Evolutionary conservation across 2,329 filamentous ascomycete genomes (phyloP).

Genomic region (Colletotrichum sp.): DNA sequence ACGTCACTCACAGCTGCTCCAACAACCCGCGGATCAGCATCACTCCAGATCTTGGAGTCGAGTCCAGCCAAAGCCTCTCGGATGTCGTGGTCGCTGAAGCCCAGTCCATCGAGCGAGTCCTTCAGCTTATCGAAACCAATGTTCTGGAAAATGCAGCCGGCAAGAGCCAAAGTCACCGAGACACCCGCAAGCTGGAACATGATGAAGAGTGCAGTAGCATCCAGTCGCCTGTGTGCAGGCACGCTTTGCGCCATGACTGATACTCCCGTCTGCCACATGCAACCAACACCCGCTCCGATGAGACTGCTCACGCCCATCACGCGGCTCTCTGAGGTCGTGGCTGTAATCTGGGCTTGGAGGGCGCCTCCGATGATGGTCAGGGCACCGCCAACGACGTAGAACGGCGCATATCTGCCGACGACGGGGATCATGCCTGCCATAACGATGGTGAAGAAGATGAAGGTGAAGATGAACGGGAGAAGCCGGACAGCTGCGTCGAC

Average conservation of each 20-base stretch:
- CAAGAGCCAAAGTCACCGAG: constrained; percentile 29
- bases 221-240: constrained; percentile 28
- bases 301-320: constrained; percentile 35
- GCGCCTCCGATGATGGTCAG: constrained; percentile 29
- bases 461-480: constrained; percentile 45
- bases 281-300: constrained; percentile 34
- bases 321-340: constrained; percentile 25
- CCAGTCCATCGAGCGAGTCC: constrained; percentile 19
- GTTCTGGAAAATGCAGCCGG: constrained; percentile 35
- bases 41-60: constrained; percentile 26
- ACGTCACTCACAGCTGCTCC: constrained; percentile 26
- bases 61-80: constrained; percentile 31
- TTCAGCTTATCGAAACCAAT: constrained; percentile 28
- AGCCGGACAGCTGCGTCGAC: constrained; percentile 45
- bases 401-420: constrained; percentile 39
- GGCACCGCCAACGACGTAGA: constrained; percentile 32
- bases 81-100: constrained; percentile 27
- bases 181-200: constrained; percentile 36
- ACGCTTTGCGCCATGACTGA: constrained; percentile 25
- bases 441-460: constrained; percentile 38
- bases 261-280: constrained; percentile 33
- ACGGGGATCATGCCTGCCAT: constrained; percentile 41
- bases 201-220: constrained; percentile 36
- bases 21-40: constrained; percentile 20
- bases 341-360: constrained; percentile 29